A percentile compares a stretch with the other conserved stretches of the same genome.
These are phyloP conservation scores for Gloeostereum incarnatum DNA, from an alignment of 768 basidiomycete genomes.

Conservation along the genomic window DNA sequence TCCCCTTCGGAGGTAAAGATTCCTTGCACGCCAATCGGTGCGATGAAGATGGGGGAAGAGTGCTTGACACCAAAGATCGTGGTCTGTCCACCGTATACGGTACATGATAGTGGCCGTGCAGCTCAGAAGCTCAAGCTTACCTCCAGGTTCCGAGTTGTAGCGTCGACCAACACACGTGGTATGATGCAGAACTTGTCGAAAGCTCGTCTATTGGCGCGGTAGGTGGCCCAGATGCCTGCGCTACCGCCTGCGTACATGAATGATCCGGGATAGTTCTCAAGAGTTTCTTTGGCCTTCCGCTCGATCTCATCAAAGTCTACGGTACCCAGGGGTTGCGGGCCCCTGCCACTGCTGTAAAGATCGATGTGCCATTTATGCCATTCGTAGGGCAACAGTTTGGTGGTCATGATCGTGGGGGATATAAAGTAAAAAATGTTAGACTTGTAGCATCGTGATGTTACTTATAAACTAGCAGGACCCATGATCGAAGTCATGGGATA, in stretches of 20 bases:
- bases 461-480: too few relatives aligned
- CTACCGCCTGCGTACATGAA: conserved; percentile 74
- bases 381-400: conserved; percentile 1
- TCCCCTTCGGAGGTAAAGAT: conserved; percentile 68
- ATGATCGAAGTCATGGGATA: too few relatives aligned
- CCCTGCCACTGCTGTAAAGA: conserved; percentile 28
- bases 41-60: conserved; percentile 52
- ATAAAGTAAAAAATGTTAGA: too few relatives aligned
- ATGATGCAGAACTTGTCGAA: conserved; percentile 65
- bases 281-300: conserved; percentile 50
- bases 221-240: conserved; percentile 64
- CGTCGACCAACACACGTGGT: conserved; percentile 69
- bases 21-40: conserved; percentile 74
- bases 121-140: conserved; percentile 22
- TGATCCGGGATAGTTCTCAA: conserved; percentile 50
- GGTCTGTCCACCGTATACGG: conserved; percentile 28
- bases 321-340: conserved; percentile 44
- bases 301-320: conserved; percentile 57
- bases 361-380: conserved; percentile 33
- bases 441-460: too few relatives aligned
- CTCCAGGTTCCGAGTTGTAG: conserved; percentile 47
- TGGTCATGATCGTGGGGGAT: too few relatives aligned
- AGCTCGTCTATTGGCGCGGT: conserved; percentile 53
- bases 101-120: not conserved
- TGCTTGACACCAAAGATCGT: conserved; percentile 63